Percentiles rank a stretch among this genome's conserved stretches.
Evolutionary conservation across 345 rosid genomes (phyloP).

Genomic region (Sonneratia alba): DNA sequence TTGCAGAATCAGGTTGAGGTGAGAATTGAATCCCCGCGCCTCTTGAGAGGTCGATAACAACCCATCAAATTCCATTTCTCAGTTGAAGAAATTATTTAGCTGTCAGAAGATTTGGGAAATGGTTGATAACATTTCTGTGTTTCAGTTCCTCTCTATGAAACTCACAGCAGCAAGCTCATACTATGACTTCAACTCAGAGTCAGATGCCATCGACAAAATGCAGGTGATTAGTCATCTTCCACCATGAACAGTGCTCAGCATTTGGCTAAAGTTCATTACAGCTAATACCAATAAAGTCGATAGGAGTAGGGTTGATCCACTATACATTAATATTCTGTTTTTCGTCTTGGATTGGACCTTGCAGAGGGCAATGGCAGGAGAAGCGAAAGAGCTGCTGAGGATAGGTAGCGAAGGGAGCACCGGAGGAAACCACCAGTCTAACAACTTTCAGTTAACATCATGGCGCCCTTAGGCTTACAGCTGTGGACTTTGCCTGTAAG

Average conservation of each 20-base stretch:
- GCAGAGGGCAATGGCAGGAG: constrained; percentile 55
- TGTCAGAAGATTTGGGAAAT: background rate
- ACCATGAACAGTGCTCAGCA: background rate
- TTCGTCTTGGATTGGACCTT: background rate
- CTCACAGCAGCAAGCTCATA: constrained; percentile 67
- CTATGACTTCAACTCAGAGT: constrained; percentile 62
- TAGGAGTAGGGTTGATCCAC: too few relatives aligned
- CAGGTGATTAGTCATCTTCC: constrained; percentile 15
- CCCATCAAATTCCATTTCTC: too few relatives aligned
- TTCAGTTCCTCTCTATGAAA: constrained; percentile 86
- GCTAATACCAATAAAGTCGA: too few relatives aligned
- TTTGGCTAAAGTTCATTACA: too few relatives aligned
- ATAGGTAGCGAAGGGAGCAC: constrained; percentile 29
- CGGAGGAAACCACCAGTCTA: background rate
- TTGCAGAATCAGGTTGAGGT: constrained; percentile 66
- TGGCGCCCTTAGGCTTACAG: constrained; percentile 11
- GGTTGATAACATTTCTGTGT: background rate
- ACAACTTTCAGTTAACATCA: constrained; percentile 33
- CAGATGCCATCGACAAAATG: constrained; percentile 51
- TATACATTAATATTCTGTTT: background rate
- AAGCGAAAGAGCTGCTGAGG: constrained; percentile 51
- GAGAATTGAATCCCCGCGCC: background rate
- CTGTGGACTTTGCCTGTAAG: background rate
- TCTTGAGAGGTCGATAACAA: too few relatives aligned
- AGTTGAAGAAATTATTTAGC: too few relatives aligned